phyloP scores from a whole-genome alignment of 257 asterid genomes.

The Capsicum rhomboideum region DNA sequence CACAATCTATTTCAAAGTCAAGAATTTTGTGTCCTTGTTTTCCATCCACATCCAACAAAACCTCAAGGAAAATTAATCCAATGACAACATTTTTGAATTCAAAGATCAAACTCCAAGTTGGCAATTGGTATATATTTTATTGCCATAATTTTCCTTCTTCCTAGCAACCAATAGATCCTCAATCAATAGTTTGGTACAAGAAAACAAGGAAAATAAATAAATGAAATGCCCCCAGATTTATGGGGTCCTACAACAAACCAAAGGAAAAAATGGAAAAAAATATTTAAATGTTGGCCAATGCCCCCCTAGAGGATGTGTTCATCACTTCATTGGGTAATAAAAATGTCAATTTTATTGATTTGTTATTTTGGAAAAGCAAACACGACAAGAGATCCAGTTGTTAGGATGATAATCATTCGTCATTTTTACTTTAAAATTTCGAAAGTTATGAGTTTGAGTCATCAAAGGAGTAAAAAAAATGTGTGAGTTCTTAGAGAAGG shows the following conservation, averaged over 20 bases:
- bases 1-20: too few relatives aligned
- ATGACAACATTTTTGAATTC: neutral
- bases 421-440: too few relatives aligned
- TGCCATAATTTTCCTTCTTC: neutral
- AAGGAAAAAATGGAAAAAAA: neutral
- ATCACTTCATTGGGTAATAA: neutral
- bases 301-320: neutral
- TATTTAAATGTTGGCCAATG: neutral
- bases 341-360: neutral
- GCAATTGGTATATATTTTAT: neutral
- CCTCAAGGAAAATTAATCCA: too few relatives aligned
- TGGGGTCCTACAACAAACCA: neutral
- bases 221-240: neutral
- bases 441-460: too few relatives aligned
- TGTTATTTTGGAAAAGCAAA: neutral
- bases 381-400: too few relatives aligned
- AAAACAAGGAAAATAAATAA: neutral
- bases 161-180: neutral
- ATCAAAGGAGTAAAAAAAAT: too few relatives aligned
- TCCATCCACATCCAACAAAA: too few relatives aligned
- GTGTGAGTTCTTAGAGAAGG: too few relatives aligned
- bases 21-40: too few relatives aligned
- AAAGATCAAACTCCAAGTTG: neutral
- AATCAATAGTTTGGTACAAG: neutral
- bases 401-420: too few relatives aligned